A percentile compares a stretch with the other conserved stretches of the same genome.
Conservation (phyloP, 768 basidiomycete species). For the Clathrus columnatus region DNA sequence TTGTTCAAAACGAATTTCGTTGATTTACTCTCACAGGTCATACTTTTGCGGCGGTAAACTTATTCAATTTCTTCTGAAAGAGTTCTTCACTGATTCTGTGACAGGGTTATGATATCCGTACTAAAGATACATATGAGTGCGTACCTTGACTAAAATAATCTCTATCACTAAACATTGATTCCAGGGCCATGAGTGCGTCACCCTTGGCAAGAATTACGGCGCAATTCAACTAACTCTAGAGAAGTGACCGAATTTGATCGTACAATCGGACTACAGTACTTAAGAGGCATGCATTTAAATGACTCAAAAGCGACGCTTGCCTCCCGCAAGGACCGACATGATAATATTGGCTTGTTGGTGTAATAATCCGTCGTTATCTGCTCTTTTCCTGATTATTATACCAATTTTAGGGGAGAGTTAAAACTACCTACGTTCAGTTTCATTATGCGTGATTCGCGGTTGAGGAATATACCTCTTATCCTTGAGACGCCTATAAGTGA, state of each 20-base stretch:
- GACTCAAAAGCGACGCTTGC: constrained; percentile 62
- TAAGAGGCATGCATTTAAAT: constrained; percentile 80
- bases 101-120: constrained; percentile 76
- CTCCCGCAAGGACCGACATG: constrained; percentile 70
- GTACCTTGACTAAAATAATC: constrained; percentile 20
- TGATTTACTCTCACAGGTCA: constrained; percentile 41
- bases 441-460: constrained; percentile 60
- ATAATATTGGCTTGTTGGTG: constrained; percentile 75
- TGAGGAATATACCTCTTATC: constrained; percentile 65
- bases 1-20: background rate
- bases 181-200: constrained; percentile 22
- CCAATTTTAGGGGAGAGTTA: constrained; percentile 49
- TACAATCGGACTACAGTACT: constrained; percentile 62
- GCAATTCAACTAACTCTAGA: background rate
- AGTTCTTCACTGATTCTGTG: background rate
- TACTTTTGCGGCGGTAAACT: constrained; percentile 62
- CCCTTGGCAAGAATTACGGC: background rate
- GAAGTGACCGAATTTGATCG: constrained; percentile 57
- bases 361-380: background rate
- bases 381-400: background rate
- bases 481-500: constrained; percentile 77
- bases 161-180: background rate
- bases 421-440: constrained; percentile 53
- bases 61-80: background rate
- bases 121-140: constrained; percentile 62